Evolutionary conservation across 805 yeast genomes (phyloP), one percentile per base, ranked within the genome.

Genomic region (Yarrowia keelungensis): DNA sequence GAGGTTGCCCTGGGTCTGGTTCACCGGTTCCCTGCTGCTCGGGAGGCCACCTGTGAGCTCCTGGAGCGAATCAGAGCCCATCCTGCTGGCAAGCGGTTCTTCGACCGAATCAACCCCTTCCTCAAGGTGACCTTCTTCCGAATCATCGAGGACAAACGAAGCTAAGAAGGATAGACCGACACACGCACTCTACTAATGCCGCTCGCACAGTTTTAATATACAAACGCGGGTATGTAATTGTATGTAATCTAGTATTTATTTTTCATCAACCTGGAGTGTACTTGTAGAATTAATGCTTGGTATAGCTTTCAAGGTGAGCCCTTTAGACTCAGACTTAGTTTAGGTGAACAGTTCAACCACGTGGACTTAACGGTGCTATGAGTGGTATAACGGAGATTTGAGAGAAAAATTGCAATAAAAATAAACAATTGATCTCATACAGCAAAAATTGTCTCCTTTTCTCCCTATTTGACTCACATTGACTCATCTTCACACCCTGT

Each of bases 1-100:
- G 73, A 72, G 53, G 64, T 76, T 35, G 71, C 75, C 15, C 67
- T 74, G 53, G 79, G 79, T 1, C 69, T 77, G 32, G 76, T 75
- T 71, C 79, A 77, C 69, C 74, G 73, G n/a, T 72, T 72, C 38
- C 54, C 71, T 5, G 65, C 67, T 14, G 71, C 74, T 15, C 72
- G 79, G n/a, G 42, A 68, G 8, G 71, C 68, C 49, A 74, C 75
- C 2, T 71, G 70, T 22, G 61, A 71, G 26, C 71, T 76, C 38
- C 59, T 77, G 45, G 69, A 69, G 49, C 71, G 74, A 5, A 74
- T 76, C 36, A 73, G 74, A 68, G 51, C 69, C 39, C 77, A 76
- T 61, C 65, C 74, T 4, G 77, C 77, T 0, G 79, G 79, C 41
- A 71, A 69, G 69, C 69, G 69, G 51, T 73, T 73, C 62, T 75